Evolutionary conservation across 805 yeast genomes (phyloP).

Genomic region (Sugiyamaella marilandica): DNA sequence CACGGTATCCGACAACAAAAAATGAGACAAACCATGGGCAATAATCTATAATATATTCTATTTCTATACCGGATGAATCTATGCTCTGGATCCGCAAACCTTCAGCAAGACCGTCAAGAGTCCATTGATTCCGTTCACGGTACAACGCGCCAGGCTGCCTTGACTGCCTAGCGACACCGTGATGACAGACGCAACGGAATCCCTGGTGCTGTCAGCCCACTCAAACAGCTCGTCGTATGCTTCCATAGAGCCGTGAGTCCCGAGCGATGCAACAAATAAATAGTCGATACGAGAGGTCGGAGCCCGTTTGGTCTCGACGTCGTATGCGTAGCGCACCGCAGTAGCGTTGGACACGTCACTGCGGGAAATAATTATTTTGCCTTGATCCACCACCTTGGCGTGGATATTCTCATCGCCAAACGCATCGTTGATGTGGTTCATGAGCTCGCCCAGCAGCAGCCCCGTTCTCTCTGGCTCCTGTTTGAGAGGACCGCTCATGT

Average conservation of each 20-base stretch:
- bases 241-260: conserved; percentile 22
- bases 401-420: conserved; percentile 63
- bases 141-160: conserved; percentile 30
- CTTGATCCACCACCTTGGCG: conserved; percentile 56
- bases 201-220: conserved; percentile 24
- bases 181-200: conserved; percentile 16
- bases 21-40: no score
- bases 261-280: conserved; percentile 24
- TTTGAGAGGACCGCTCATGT: conserved; percentile 56
- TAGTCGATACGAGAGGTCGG: conserved; percentile 20
- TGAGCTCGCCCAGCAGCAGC: conserved; percentile 73
- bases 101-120: conserved; percentile 25
- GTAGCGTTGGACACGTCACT: conserved; percentile 47
- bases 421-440: conserved; percentile 77
- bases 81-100: background rate
- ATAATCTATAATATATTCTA: no score
- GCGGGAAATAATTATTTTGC: conserved; percentile 68
- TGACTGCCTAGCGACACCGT: conserved; percentile 30
- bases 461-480: conserved; percentile 59
- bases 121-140: conserved; percentile 32
- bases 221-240: conserved; percentile 29
- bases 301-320: conserved; percentile 1
- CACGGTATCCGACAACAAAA: no score
- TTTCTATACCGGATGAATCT: no score
- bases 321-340: conserved; percentile 39